Evolutionary conservation across 2,329 filamentous ascomycete genomes (phyloP), one percentile per base, ranked within the genome.

Genomic region (Pseudogymnoascus sp.): DNA sequence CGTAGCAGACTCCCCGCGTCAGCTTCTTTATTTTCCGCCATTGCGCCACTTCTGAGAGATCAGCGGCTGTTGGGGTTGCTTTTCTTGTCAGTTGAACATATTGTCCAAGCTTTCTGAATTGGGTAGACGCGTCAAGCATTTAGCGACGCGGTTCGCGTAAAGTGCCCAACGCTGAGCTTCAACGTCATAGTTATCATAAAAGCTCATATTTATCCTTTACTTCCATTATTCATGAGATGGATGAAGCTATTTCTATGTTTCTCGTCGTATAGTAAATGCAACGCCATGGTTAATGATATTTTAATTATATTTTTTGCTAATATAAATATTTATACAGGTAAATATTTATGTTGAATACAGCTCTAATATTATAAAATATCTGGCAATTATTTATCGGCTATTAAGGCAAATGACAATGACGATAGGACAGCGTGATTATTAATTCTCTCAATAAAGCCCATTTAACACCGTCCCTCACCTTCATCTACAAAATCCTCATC

Each of bases 1-100:
- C 77, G 77, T 62, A 84, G 76, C 61, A 84, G 69, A 63, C 70
- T 77, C 13, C 75, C 68, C 44, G 66, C 66, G 29, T 63, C 63
- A 13, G 65, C 63, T 51, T 62, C 51, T 21, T 66, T 42, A 8
- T 10, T 15, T 38, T 35, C 59, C 35, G 67, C 67, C 70, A 72
- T 72, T 12, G 33, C 33, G 31, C 31, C 33, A 31, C 21, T 59
- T 38, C 25, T 59, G 17, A 17, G 38, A 39, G 38, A 59, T n/a
- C 58, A 59, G 58, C n/a, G 12, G 17, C 13, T 25, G 58, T 59
- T 12, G 33, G 25, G 25, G 9, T 27, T 59, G 13, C 35, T 27
- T 38, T 31, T 29, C 31, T 12, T 39, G 58, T 27, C 58, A 31
- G 17, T 48, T 36, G 27, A 59, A 41, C 27, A 25, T 59, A 59